phyloP scores from a whole-genome alignment of 2,329 filamentous ascomycete genomes.

The Aspergillus melleus region DNA sequence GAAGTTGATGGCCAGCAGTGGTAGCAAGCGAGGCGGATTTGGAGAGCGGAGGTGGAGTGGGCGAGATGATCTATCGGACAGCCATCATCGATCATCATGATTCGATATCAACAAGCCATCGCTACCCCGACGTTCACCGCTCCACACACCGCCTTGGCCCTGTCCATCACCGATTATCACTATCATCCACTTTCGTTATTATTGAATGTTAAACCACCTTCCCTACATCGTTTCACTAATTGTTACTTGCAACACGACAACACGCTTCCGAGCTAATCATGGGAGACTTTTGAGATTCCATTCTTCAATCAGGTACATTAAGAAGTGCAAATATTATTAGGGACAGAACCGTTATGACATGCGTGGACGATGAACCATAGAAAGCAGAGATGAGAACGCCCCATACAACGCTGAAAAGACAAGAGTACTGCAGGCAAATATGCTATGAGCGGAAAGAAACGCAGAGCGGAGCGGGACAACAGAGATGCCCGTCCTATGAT shows the following conservation, averaged over 20 bases:
- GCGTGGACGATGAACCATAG: not conserved
- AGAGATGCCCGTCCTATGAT: not conserved
- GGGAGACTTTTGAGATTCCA: not conserved
- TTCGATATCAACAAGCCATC: constrained; percentile 6
- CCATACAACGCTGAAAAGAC: not conserved
- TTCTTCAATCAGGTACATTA: not conserved
- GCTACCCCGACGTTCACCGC: not conserved
- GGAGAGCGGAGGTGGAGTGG: constrained; percentile 2
- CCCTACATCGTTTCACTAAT: too few relatives aligned
- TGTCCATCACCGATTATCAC: not conserved
- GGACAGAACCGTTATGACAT: constrained; percentile 1
- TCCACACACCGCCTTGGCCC: not conserved
- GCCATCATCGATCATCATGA: not conserved
- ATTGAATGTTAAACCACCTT: too few relatives aligned
- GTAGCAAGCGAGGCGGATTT: not conserved
- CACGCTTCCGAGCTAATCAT: not conserved
- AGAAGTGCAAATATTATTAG: not conserved
- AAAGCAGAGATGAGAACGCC: not conserved
- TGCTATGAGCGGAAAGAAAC: not conserved
- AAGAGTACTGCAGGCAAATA: not conserved
- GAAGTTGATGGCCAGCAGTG: not conserved
- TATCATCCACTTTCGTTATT: too few relatives aligned
- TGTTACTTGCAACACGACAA: not conserved
- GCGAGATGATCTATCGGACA: constrained; percentile 4
- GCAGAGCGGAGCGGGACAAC: not conserved